Evolutionary conservation across 176 grass and related monocot species (phyloP).

Genomic region (Aechmea fasciata): DNA sequence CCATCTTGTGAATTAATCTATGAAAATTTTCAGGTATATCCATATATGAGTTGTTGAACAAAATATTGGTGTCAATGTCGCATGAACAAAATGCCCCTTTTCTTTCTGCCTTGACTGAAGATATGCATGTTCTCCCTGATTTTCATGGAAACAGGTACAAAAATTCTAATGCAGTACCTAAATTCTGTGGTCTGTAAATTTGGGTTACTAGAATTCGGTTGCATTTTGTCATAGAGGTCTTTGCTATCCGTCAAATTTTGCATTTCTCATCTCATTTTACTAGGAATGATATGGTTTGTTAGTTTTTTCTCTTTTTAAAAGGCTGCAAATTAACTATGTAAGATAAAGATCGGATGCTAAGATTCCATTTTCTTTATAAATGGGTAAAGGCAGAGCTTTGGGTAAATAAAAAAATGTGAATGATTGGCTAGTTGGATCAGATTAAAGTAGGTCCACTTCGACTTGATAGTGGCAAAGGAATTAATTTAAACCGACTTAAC

Average conservation of each 20-base stretch:
- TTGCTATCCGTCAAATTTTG: background rate
- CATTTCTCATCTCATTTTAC: background rate
- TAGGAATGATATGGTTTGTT: background rate
- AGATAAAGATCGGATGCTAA: background rate
- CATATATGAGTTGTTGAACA: constrained; percentile 84
- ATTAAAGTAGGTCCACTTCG: too few species aligned
- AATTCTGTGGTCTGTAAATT: background rate
- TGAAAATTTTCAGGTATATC: constrained; percentile 52
- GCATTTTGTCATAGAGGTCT: background rate
- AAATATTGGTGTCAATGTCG: constrained; percentile 57
- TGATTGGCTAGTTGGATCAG: too few species aligned
- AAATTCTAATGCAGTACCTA: background rate
- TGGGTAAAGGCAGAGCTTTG: too few species aligned
- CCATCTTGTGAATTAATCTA: constrained; percentile 3
- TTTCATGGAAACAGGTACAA: constrained; percentile 93
- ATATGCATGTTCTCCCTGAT: constrained; percentile 81
- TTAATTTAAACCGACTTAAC: too few species aligned
- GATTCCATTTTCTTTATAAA: background rate
- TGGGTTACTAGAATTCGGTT: background rate
- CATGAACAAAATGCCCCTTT: constrained; percentile 55
- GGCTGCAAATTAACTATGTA: background rate
- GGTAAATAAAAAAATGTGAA: too few species aligned
- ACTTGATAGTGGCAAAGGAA: too few species aligned
- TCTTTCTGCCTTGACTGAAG: constrained; percentile 75
- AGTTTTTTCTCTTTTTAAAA: background rate